Percentiles rank a stretch among this genome's conserved stretches.
phyloP scores from a whole-genome alignment of 2,329 filamentous ascomycete species.

The Neophaeococcomyces aloes region DNA sequence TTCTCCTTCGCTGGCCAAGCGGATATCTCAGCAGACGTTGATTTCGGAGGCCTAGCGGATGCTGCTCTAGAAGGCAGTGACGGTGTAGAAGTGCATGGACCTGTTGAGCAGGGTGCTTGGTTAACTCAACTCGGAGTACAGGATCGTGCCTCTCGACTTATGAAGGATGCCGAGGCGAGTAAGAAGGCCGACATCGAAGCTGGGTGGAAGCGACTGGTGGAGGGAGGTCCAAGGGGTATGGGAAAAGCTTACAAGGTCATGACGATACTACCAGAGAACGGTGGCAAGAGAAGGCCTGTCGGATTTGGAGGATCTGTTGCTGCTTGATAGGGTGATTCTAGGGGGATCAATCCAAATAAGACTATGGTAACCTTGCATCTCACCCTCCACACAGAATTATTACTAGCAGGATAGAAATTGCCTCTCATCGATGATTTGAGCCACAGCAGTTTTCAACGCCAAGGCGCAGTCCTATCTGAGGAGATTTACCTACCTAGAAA shows the following conservation, averaged over 20 bases:
- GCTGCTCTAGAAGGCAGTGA: constrained; percentile 63
- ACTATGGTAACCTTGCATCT: too few relatives aligned
- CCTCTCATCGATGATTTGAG: too few relatives aligned
- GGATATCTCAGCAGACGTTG: constrained; percentile 85
- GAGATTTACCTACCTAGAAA: too few relatives aligned
- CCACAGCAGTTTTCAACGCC: too few relatives aligned
- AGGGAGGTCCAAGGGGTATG: constrained; percentile 75
- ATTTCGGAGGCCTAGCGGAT: constrained; percentile 80
- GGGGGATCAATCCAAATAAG: too few relatives aligned
- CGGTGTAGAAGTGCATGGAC: constrained; percentile 83
- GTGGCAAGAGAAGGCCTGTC: constrained; percentile 63
- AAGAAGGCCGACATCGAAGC: constrained; percentile 54
- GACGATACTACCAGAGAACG: constrained; percentile 76
- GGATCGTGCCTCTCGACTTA: constrained; percentile 61
- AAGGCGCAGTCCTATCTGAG: too few relatives aligned
- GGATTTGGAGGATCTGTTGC: constrained; percentile 69
- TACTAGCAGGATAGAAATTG: too few relatives aligned
- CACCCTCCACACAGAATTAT: too few relatives aligned
- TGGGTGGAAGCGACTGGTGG: constrained; percentile 74
- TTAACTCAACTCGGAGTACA: constrained; percentile 70
- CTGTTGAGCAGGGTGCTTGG: constrained; percentile 75
- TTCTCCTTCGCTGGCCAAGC: constrained; percentile 71
- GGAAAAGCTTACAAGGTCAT: constrained; percentile 89
- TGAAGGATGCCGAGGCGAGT: constrained; percentile 40
- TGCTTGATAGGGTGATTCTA: too few relatives aligned